Base-by-base conservation (phyloP, 345 rosid genomes). In the Barbarea vulgaris region DNA sequence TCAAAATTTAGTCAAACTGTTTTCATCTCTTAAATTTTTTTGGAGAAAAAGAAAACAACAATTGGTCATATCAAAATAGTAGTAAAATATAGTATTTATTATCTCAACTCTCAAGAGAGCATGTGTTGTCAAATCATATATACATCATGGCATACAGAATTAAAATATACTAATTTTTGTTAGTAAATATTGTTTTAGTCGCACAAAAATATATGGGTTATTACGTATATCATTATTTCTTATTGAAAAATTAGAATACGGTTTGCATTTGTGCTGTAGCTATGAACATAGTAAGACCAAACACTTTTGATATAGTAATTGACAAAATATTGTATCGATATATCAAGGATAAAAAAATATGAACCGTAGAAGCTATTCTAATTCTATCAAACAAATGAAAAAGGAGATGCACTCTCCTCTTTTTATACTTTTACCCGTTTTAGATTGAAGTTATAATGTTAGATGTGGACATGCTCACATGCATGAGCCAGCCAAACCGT, bases 121-220 rank as follows among this genome's bases (percentile, higher is more conserved):
- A 67, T 53, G 61, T 9, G 4, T 37, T 67, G 72, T 67, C 72
- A 53, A 37, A 25, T 68, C 37, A 36, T 9, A 36, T 9, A 10
- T n/a, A n/a, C 13, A 36, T 36, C 12, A 53, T n/a, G 36, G 36
- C 50, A 34, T 52, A 9, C 33, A 66, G 13, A 22, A 6, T 48
- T 12, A 2, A 11, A 34, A 34, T 34, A 34, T 9, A 8, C 9
- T 34, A 34, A 2, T 55, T 55, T 55, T 3, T 51, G 15, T 51
- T 28, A 8, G 28, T 31, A 30, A 57, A 17, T 17, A 31, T 9
- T 59, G 25, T 11, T 34, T 33, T 33, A 7, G 36, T 33, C 36
- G 7, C 10, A 8, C 2, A 8, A 33, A 34, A 34, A 34, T 34
- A 34, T 11, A 5, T 21, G 56, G 28, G 57, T 21, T 6, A 33